Conservation (phyloP, 2,329 filamentous ascomycete species). For the Tympanopsis confertula region DNA sequence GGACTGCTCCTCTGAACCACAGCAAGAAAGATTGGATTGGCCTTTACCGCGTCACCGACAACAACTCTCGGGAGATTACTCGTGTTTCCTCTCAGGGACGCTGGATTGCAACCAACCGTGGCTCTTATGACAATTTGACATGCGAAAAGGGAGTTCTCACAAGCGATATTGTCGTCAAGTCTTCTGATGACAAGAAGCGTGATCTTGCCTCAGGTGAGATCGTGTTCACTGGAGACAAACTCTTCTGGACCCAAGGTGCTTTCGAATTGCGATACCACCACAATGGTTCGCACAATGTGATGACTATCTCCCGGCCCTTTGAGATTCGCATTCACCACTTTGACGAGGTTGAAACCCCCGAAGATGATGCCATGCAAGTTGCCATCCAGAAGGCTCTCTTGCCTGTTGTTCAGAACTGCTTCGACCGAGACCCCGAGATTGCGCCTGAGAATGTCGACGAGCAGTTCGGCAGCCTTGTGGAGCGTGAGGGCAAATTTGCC, state of each 20-base stretch:
- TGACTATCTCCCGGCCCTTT: conserved; percentile 88
- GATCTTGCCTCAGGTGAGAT: conserved; percentile 70
- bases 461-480: conserved; percentile 72
- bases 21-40: conserved; percentile 91
- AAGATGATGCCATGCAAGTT: conserved; percentile 26
- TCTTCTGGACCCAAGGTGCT: conserved; percentile 93
- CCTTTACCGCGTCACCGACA: conserved; percentile 91
- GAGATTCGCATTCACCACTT: conserved; percentile 77
- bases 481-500: conserved; percentile 79
- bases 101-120: conserved; percentile 73
- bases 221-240: conserved; percentile 78
- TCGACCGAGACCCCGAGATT: conserved; percentile 83
- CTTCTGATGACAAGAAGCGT: conserved; percentile 22
- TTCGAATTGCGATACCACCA: conserved; percentile 98
- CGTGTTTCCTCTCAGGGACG: conserved; percentile 76
- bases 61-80: conserved; percentile 72
- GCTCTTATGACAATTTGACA: conserved; percentile 63
- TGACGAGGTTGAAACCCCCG: conserved; percentile 59
- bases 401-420: conserved; percentile 78
- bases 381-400: conserved; percentile 69
- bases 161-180: conserved; percentile 47
- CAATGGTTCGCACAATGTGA: conserved; percentile 79
- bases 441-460: conserved; percentile 72
- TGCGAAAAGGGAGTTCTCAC: conserved; percentile 68
- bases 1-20: conserved; percentile 80